A percentile compares a stretch with the other conserved stretches of the same genome.
These are phyloP conservation scores for Penicillium sp. DNA, from an alignment of 2,329 filamentous ascomycete species.

Conservation along the genomic window DNA sequence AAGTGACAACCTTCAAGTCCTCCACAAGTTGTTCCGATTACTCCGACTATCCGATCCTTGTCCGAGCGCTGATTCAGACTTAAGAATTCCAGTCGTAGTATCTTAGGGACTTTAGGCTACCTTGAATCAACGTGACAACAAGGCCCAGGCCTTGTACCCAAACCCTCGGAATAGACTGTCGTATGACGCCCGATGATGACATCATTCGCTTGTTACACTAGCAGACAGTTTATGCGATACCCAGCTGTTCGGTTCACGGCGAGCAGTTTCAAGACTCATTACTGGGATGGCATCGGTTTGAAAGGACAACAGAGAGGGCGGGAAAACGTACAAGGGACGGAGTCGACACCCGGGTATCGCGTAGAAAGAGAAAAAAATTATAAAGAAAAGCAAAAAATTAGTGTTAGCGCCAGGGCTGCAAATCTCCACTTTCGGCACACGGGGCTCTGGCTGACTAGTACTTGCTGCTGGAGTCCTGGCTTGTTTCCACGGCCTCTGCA, in stretches of 20 bases:
- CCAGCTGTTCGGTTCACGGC: no score
- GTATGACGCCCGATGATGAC: slow-evolving; percentile 3
- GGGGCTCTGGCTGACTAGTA: slow-evolving; percentile 19
- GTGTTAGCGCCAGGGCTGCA: neutral
- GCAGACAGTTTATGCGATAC: neutral
- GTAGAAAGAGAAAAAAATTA: slow-evolving; percentile 1
- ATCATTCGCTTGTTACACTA: neutral
- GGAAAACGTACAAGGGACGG: neutral
- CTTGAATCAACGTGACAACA: neutral
- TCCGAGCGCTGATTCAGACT: neutral
- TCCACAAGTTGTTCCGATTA: neutral
- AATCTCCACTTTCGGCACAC: slow-evolving; percentile 24
- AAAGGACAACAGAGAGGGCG: neutral
- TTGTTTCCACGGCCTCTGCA: slow-evolving; percentile 19
- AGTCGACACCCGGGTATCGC: neutral
- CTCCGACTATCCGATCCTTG: neutral
- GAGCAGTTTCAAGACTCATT: neutral
- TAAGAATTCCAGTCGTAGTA: neutral
- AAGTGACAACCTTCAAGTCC: neutral
- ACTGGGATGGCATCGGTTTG: neutral
- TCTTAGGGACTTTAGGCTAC: neutral
- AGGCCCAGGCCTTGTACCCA: neutral
- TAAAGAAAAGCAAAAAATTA: slow-evolving; percentile 5
- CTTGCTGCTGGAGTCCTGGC: slow-evolving; percentile 19
- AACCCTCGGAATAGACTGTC: neutral